Base-by-base conservation (phyloP, 305 asterid species). In the Solanum hybrid region DNA sequence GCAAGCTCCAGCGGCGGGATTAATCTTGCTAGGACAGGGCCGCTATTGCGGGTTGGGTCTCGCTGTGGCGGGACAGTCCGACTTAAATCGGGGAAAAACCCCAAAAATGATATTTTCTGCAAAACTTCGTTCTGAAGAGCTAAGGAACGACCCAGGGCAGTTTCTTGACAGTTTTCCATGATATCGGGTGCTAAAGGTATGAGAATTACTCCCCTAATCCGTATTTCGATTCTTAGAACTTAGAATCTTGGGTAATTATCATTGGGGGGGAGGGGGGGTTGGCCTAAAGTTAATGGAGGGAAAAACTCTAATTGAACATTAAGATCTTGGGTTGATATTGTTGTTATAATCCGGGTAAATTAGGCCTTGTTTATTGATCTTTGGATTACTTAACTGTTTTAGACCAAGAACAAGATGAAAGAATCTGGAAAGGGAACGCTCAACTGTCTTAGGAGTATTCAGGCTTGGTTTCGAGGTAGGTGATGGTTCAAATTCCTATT, bases 31-130 rank as follows among this genome's bases (percentile, higher is more conserved):
- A 15, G 9, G n/a, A 1, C 3, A 15, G 65, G 65, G 7, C 65
- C 22, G 1, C 22, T 51, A 6, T 51, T 2, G 1, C 0, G n/a
- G 68, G 68, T 2, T 51, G 68, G 68, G 68, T 2, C n/a, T 1
- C 68, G 22, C 68, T 6, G 3, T 51, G 22, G 68, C 3, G 8
- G n/a, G 22, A 2, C 9, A 51, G 3, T 2, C 0, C 9, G n/a
- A 51, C n/a, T 51, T 51, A 51, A 51, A 15, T 51, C 3, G 9
- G 3, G 8, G 3, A 51, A 17, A 51, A 51, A 2, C n/a, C n/a
- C 68, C 68, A 17, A 15, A 51, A 51, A 45, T 4, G 20, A 14
- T 51, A 51, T 51, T 51, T 51, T 51, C 1, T 51, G 9, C 20
- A 51, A 51, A 15, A 15, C 22, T 51, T 51, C 1, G 3, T 51